Conservation (phyloP, 192 early-diverging fungal genomes). For the Coemansia aciculifera region DNA sequence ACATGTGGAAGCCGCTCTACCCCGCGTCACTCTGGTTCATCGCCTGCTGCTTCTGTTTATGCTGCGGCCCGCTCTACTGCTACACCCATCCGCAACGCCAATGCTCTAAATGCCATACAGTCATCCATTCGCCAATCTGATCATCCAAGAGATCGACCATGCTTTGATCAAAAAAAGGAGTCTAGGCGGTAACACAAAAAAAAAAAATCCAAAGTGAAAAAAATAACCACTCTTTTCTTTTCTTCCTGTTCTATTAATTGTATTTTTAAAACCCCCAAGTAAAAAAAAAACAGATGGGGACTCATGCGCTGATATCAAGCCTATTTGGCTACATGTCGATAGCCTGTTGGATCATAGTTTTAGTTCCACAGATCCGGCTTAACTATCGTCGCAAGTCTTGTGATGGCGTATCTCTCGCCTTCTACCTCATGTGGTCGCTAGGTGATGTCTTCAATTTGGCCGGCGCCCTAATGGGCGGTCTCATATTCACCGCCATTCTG, state of each 20-base stretch:
- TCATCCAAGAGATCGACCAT: neutral
- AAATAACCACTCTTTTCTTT: neutral
- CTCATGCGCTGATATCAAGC: slow-evolving; percentile 17
- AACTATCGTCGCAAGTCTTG: slow-evolving; percentile 76
- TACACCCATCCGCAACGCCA: slow-evolving; percentile 23
- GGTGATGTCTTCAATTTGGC: slow-evolving; percentile 75
- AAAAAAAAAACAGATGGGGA: neutral
- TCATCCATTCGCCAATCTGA: slow-evolving; percentile 22
- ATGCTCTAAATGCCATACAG: slow-evolving; percentile 29
- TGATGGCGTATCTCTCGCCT: slow-evolving; percentile 70
- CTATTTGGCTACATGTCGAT: slow-evolving; percentile 68
- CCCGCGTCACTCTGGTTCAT: slow-evolving; percentile 18
- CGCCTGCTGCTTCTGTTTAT: slow-evolving; percentile 23
- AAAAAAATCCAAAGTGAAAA: neutral
- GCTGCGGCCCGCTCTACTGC: slow-evolving; percentile 41
- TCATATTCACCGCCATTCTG: slow-evolving; percentile 68
- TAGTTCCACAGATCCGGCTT: slow-evolving; percentile 73
- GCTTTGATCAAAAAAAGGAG: neutral
- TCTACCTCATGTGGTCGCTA: slow-evolving; percentile 73
- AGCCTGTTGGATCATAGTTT: slow-evolving; percentile 76
- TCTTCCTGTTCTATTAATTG: neutral
- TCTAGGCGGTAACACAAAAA: neutral
- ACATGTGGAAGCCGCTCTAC: slow-evolving; percentile 30
- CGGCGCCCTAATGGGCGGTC: slow-evolving; percentile 65
- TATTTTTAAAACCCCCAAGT: neutral